These are phyloP conservation scores for Nannizzia gypsea DNA, from an alignment of 2,329 filamentous ascomycete genomes.

Conservation along the genomic window DNA sequence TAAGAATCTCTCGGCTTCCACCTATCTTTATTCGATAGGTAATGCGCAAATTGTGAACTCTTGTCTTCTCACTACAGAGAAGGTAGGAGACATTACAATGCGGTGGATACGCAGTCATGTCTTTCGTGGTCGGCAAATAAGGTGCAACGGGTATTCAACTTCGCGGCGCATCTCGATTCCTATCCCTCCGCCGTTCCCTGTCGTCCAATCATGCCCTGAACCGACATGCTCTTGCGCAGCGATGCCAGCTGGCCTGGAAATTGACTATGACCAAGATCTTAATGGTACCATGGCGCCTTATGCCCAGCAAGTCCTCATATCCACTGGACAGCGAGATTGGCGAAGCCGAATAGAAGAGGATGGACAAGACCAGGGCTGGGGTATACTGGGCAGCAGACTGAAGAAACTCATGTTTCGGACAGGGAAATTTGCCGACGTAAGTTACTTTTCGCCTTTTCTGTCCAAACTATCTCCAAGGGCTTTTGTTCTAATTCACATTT, in stretches of 20 bases:
- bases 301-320: slow-evolving; percentile 70
- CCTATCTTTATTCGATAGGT: background rate
- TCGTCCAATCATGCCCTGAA: slow-evolving; percentile 52
- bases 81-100: background rate
- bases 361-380: slow-evolving; percentile 39
- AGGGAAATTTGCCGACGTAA: slow-evolving; percentile 55
- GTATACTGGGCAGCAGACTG: slow-evolving; percentile 49
- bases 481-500: background rate
- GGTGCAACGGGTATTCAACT: background rate
- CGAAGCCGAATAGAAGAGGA: slow-evolving; percentile 74
- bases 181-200: slow-evolving; percentile 35
- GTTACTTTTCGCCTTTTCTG: slow-evolving; percentile 20
- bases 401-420: slow-evolving; percentile 55
- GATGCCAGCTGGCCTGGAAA: slow-evolving; percentile 57
- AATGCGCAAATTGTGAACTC: background rate
- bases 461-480: background rate
- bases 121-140: background rate
- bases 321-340: slow-evolving; percentile 73
- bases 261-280: slow-evolving; percentile 59
- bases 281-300: slow-evolving; percentile 69
- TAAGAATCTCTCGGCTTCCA: background rate
- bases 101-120: background rate
- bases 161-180: slow-evolving; percentile 18
- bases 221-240: slow-evolving; percentile 66
- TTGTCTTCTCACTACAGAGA: background rate